Conservation (phyloP, 2,329 filamentous ascomycete genomes). For the Didymella pomorum region DNA sequence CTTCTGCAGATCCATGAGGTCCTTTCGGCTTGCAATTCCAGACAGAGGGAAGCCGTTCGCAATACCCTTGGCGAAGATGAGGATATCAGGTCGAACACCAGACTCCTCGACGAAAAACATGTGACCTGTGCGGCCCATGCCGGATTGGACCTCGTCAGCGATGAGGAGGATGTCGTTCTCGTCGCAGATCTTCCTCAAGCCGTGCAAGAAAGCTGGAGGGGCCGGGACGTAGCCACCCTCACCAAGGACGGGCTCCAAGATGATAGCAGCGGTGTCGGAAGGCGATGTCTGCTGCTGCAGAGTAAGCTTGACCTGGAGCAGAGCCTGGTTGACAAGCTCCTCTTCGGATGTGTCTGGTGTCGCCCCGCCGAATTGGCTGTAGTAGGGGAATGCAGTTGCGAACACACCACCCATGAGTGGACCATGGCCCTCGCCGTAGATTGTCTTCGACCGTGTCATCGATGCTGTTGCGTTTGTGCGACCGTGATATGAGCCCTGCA, state of each 20-base stretch:
- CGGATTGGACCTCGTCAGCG: constrained; percentile 55
- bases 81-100: constrained; percentile 54
- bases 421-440: constrained; percentile 43
- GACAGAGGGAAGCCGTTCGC: constrained; percentile 43
- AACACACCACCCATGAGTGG: constrained; percentile 44
- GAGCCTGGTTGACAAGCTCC: constrained; percentile 35
- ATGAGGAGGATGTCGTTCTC: constrained; percentile 56
- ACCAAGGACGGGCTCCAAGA: constrained; percentile 40
- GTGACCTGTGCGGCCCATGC: constrained; percentile 55
- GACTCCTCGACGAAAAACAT: constrained; percentile 57
- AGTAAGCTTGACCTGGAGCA: constrained; percentile 39
- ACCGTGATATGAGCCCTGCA: constrained; percentile 44
- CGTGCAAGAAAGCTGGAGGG: constrained; percentile 41
- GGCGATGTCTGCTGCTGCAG: constrained; percentile 40
- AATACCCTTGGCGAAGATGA: constrained; percentile 52
- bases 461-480: constrained; percentile 42
- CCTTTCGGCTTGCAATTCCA: constrained; percentile 38
- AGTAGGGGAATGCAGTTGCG: constrained; percentile 42
- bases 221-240: constrained; percentile 44
- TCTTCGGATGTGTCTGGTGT: constrained; percentile 35
- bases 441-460: constrained; percentile 43
- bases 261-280: constrained; percentile 41
- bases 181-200: constrained; percentile 54
- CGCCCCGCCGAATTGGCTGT: constrained; percentile 38
- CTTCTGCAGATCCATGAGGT: constrained; percentile 41